Base-by-base conservation (phyloP, 2,329 filamentous ascomycete genomes). In the Domatiomyces globalis region DNA sequence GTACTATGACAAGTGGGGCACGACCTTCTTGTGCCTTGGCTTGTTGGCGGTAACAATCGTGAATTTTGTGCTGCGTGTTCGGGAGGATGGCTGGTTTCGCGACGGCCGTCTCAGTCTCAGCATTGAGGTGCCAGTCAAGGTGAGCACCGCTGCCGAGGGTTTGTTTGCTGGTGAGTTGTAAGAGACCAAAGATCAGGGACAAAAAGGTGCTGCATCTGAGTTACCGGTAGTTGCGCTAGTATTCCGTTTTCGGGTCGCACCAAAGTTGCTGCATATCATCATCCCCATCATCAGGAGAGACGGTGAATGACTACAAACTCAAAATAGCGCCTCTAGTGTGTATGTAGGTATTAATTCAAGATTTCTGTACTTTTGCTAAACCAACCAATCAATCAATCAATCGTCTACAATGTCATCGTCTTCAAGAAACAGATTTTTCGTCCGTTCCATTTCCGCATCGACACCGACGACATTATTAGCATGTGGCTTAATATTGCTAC, bases 1-100 rank as follows among this genome's bases (percentile, higher is more conserved):
- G 2, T 98, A 92, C 68, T 92, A 96, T 66, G 92, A 98, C 66
- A 83, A 80, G 60, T 85, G 82, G 75, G 92, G 92, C 0, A 90
- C 92, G 0, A 88, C 77, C 3, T 70, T 81, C 19, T 74, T 98
- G 29, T 94, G 88, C 60, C 62, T 75, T 7, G 78, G 85, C 2
- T 67, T 96, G 49, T 77, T 95, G 43, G 69, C 76, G 0, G 86
- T 88, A 2, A 80, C 95, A 9, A 71, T 76, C 3, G 65, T 94
- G 22, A 94, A 92, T 66, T 94, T 95, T 73, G 84, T 70, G 4
- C 82, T 87, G 61, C 80, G 90, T 56, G 76, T 87, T n/a, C 76
- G 74, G 39, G 77, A 81, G 48, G 74, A 78, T 53, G 62, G 54
- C 63, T 67, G 20, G 65, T 58, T 45, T 33, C 10, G 10, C 33